These are phyloP conservation scores for Mucor racemosus DNA, from an alignment of 371 early-diverging fungal species.

Conservation along the genomic window DNA sequence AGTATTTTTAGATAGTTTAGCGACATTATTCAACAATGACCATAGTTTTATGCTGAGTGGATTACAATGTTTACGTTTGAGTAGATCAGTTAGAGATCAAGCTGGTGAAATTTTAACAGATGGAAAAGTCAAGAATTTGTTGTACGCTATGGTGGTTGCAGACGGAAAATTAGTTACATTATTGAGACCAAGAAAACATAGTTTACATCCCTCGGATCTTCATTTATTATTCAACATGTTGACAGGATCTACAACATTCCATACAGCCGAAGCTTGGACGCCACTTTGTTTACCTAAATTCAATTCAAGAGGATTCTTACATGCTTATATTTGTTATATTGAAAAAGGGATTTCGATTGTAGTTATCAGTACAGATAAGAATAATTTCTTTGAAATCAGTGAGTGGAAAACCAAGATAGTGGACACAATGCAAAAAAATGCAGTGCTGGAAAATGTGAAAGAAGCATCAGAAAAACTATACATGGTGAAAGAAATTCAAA, in stretches of 20 bases:
- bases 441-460: slow-evolving; percentile 31
- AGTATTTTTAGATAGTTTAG: slow-evolving; percentile 82
- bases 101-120: slow-evolving; percentile 62
- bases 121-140: slow-evolving; percentile 45
- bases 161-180: slow-evolving; percentile 79
- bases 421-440: slow-evolving; percentile 41
- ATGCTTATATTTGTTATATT: slow-evolving; percentile 87
- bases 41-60: slow-evolving; percentile 80
- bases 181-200: slow-evolving; percentile 77
- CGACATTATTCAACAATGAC: slow-evolving; percentile 71
- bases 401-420: slow-evolving; percentile 71
- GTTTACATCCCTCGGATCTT: slow-evolving; percentile 84
- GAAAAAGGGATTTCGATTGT: slow-evolving; percentile 72
- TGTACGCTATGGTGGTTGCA: slow-evolving; percentile 82
- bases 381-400: slow-evolving; percentile 82
- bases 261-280: slow-evolving; percentile 87
- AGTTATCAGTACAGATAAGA: slow-evolving; percentile 80
- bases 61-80: slow-evolving; percentile 77
- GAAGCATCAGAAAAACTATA: slow-evolving; percentile 43
- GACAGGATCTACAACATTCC: slow-evolving; percentile 73
- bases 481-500: slow-evolving; percentile 62
- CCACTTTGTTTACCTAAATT: slow-evolving; percentile 95
- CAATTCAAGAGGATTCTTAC: slow-evolving; percentile 86
- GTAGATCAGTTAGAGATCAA: slow-evolving; percentile 66
- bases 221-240: slow-evolving; percentile 87